Evolutionary conservation across 345 rosid genomes (phyloP).

Genomic region (Aethionema arabicum): DNA sequence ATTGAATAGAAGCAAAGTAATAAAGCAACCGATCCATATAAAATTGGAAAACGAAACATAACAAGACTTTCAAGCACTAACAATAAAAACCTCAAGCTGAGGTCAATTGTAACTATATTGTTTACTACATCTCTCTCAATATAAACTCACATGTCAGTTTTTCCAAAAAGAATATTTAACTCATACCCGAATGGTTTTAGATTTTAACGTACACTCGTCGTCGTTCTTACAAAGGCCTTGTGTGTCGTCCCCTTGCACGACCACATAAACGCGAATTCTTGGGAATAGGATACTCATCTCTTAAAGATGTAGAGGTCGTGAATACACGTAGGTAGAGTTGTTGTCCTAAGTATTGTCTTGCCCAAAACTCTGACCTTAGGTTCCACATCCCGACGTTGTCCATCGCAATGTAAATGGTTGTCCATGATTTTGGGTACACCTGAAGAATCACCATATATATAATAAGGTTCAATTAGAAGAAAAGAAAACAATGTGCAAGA

Average conservation of each 20-base stretch:
- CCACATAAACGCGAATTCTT: constrained; percentile 89
- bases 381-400: constrained; percentile 99
- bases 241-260: constrained; percentile 66
- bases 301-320: constrained; percentile 67
- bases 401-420: constrained; percentile 80
- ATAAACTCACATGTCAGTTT: constrained; percentile 14
- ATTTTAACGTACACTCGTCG: constrained; percentile 11
- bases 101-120: constrained; percentile 34
- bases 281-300: constrained; percentile 91
- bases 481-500: not conserved
- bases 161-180: constrained; percentile 31
- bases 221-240: constrained; percentile 59
- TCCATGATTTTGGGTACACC: constrained; percentile 95
- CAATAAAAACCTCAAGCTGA: constrained; percentile 56
- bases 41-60: not conserved
- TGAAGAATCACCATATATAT: constrained; percentile 39
- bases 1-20: no score
- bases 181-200: constrained; percentile 25
- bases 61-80: constrained; percentile 22
- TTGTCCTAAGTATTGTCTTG: constrained; percentile 93
- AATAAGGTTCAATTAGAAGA: constrained; percentile 3
- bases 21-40: no score
- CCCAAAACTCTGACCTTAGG: constrained; percentile 92
- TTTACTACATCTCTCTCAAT: constrained; percentile 25
- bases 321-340: constrained; percentile 83